Conservation (phyloP, 768 basidiomycete species). For the Heimioporus sp. region DNA sequence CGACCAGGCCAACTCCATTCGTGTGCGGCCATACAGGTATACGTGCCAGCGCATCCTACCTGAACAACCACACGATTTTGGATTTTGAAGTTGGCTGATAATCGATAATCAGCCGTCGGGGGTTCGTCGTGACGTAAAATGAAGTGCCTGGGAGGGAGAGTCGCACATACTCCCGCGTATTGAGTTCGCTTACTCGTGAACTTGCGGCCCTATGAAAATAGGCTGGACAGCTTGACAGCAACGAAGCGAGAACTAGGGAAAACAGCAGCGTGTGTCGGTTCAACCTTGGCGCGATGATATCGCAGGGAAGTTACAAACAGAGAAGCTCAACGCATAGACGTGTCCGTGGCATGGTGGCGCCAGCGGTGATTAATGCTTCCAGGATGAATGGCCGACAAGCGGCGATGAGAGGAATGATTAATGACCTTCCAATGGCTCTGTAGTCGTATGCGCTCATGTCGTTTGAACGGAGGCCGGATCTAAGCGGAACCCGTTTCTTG, state of each 20-base stretch:
- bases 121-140: slow-evolving; percentile 19
- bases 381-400: slow-evolving; percentile 24
- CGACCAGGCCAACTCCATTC: slow-evolving; percentile 8
- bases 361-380: slow-evolving; percentile 29
- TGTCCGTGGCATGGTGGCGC: slow-evolving; percentile 27
- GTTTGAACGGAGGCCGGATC: slow-evolving; percentile 18
- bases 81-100: not conserved
- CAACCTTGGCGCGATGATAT: slow-evolving; percentile 23
- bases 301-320: slow-evolving; percentile 23
- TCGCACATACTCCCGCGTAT: not conserved
- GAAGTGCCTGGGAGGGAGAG: not conserved
- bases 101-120: not conserved
- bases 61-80: not conserved
- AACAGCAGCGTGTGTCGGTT: slow-evolving; percentile 11
- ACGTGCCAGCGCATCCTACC: not conserved
- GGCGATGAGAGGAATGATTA: slow-evolving; percentile 18
- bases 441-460: slow-evolving; percentile 2
- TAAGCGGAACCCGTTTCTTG: not conserved
- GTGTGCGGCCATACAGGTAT: not conserved
- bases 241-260: slow-evolving; percentile 11
- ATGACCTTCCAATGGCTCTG: slow-evolving; percentile 12
- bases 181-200: not conserved
- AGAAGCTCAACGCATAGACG: slow-evolving; percentile 20
- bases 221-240: slow-evolving; percentile 13
- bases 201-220: not conserved